Base-by-base conservation (phyloP, 129 eudicot genomes). In the Chrysanthemum makinoi region DNA sequence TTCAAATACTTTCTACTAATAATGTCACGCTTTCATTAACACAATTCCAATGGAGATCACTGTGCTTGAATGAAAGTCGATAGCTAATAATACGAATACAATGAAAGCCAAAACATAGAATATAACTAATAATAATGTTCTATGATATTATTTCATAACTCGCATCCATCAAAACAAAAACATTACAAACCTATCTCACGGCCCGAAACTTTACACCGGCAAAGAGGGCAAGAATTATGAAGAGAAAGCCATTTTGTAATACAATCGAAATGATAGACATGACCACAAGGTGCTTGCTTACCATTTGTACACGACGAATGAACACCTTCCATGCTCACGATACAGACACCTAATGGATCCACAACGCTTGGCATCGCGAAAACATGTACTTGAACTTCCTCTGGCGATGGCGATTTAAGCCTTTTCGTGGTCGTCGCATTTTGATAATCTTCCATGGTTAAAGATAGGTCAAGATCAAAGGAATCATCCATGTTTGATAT, bases 161-260 rank as follows among this genome's bases (percentile, higher is more conserved):
- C 6, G 13, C 56, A 51, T 51, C 13, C 56, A 51, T 51, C 16
- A 11, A 3, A 51, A 20, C 18, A n/a, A 2, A 3, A 26, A 26
- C 30, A 26, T 26, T 26, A 26, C 30, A 26, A 26, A 3, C 30
- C 3, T 26, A 26, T 26, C 3, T 26, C 30, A 26, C 2, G 30
- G 30, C 30, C 30, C 30, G 30, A 26, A 24, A 82, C 52, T 63
- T 68, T 51, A n/a, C 59, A 35, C 5, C 90, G 88, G 79, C 95
- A 88, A 30, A 85, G 70, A 30, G 95, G 95, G 63, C 95, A 88
- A 61, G 90, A 88, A 50, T 72, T 72, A 57, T 68, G 83, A 15
- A 75, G 72, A 24, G 84, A 78, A 44, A 88, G 71, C 90, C 95
- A 88, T 30, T 69, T 66, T 57, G 78, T 70, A 43, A 88, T 85